phyloP scores from a whole-genome alignment of 2,329 filamentous ascomycete genomes.

The Alternaria dauci region DNA sequence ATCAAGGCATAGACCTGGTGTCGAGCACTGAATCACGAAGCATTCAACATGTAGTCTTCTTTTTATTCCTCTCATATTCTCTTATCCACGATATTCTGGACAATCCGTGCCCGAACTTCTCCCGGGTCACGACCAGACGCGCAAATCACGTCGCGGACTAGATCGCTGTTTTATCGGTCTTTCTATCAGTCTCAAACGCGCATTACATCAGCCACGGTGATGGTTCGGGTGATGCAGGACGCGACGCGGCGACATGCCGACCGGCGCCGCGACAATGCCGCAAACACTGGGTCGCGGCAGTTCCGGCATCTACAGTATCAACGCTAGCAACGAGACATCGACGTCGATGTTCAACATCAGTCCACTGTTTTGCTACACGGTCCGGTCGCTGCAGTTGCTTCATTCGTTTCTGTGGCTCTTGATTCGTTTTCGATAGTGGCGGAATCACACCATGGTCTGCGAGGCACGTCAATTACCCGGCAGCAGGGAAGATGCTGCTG shows the following conservation, averaged over 20 bases:
- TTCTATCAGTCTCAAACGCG: background rate
- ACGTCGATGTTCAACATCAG: constrained; percentile 4
- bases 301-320: constrained; percentile 9
- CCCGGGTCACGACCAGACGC: background rate
- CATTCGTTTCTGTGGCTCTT: background rate
- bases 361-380: constrained; percentile 6
- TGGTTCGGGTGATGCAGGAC: background rate
- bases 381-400: background rate
- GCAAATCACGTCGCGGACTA: background rate
- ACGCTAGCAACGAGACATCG: background rate
- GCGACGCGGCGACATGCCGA: background rate
- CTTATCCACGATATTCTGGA: background rate
- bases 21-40: background rate
- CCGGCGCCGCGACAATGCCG: background rate
- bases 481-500: constrained; percentile 1
- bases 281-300: constrained; percentile 8
- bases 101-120: background rate
- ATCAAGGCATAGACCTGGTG: constrained; percentile 30
- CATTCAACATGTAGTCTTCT: background rate
- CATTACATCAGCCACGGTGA: background rate
- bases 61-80: background rate
- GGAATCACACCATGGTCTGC: constrained; percentile 4
- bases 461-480: background rate
- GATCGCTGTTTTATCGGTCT: background rate
- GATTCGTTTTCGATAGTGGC: background rate